These are phyloP conservation scores for Begonia masoniana DNA, from an alignment of 306 rosid genomes.

Conservation along the genomic window DNA sequence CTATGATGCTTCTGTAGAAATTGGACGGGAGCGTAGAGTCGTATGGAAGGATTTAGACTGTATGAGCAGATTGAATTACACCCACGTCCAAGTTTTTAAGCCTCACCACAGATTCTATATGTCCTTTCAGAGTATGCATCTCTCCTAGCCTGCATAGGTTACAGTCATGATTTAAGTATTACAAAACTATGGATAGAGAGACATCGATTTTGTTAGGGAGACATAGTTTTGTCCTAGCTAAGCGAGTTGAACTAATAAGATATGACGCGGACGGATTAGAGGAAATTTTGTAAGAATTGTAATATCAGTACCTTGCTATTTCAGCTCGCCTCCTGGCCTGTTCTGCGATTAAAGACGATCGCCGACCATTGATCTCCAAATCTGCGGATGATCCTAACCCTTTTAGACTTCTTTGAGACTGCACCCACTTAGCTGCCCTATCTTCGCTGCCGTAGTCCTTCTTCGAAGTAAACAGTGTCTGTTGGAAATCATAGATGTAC, in stretches of 20 bases:
- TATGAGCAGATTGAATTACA: constrained; percentile 41
- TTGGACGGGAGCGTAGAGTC: no score
- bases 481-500: constrained; percentile 16
- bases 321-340: constrained; percentile 69
- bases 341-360: constrained; percentile 49
- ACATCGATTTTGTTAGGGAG: no score
- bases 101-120: constrained; percentile 57
- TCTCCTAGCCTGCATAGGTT: constrained; percentile 53
- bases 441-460: constrained; percentile 72
- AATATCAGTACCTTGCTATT: constrained; percentile 41
- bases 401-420: constrained; percentile 65
- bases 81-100: constrained; percentile 48
- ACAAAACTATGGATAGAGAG: no score
- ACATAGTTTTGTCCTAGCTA: no score
- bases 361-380: constrained; percentile 21
- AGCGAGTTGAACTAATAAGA: no score
- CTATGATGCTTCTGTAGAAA: neutral
- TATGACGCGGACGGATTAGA: no score
- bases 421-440: constrained; percentile 60
- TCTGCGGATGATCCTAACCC: constrained; percentile 32
- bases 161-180: neutral
- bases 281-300: neutral
- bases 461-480: constrained; percentile 72
- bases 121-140: constrained; percentile 63
- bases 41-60: constrained; percentile 31